Conservation (phyloP, 2,329 filamentous ascomycete species). For the Aspergillus caelatus region DNA sequence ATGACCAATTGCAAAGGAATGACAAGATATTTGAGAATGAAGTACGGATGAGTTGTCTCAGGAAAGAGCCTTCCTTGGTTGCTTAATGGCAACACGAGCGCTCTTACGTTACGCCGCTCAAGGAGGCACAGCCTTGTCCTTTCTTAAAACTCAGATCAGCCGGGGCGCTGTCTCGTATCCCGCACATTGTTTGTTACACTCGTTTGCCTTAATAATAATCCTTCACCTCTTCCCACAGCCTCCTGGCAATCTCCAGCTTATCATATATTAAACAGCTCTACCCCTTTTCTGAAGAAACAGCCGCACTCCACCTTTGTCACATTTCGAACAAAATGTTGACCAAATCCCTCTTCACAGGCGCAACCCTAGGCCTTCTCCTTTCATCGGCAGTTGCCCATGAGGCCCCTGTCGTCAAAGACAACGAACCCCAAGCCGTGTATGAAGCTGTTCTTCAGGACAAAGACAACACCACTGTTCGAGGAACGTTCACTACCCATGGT, state of each 20-base stretch:
- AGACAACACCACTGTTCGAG: slow-evolving; percentile 59
- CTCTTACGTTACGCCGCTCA: background rate
- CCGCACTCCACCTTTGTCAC: background rate
- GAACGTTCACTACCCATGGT: slow-evolving; percentile 53
- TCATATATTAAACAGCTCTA: background rate
- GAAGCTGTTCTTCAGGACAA: slow-evolving; percentile 59
- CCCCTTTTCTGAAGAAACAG: background rate
- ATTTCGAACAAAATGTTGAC: slow-evolving; percentile 14
- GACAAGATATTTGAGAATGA: background rate
- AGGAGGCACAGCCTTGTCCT: background rate
- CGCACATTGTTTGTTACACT: background rate
- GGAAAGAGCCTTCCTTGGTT: background rate
- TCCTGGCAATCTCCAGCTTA: background rate
- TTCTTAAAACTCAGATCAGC: background rate
- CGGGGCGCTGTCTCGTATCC: background rate
- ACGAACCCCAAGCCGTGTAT: slow-evolving; percentile 59
- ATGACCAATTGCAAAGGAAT: background rate
- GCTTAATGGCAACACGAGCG: background rate
- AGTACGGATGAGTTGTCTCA: background rate
- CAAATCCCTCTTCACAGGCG: slow-evolving; percentile 7
- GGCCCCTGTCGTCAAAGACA: slow-evolving; percentile 55
- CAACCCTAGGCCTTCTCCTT: slow-evolving; percentile 14
- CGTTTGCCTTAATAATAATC: background rate
- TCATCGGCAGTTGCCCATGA: slow-evolving; percentile 11
- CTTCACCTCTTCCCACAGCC: background rate